Base-by-base conservation (phyloP, 1,139 yeast genomes). In the Geotrichum aggregatum region DNA sequence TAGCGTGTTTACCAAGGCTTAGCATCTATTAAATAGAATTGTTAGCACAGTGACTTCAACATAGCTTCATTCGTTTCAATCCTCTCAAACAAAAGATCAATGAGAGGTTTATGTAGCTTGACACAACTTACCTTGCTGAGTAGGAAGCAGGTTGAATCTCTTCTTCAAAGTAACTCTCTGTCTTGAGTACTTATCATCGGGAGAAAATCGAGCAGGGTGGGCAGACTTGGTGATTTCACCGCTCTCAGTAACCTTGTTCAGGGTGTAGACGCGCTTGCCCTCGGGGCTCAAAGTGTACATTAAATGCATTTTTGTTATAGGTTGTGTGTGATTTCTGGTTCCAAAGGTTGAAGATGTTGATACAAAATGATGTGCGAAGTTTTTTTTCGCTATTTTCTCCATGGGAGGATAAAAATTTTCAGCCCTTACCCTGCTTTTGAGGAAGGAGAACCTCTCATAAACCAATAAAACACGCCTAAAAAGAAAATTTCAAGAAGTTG, bases 151-250 rank as follows among this genome's bases (percentile, higher is more conserved):
- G 63, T 84, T 84, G 71, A 76, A 91, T 77, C 98, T 85, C 80
- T 88, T 92, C 83, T 94, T 94, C 69, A 94, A 80, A 51, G 98
- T 92, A 51, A 92, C 97, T 80, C 99, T 87, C 75, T 94, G 98
- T 79, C 97, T 86, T 54, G 98, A 92, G 78, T 88, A 92, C 76
- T 92, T 92, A 80, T 92, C 99, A 70, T 92, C 99, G 63, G 99
- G 99, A 47, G 98, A 92, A 72, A 92, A 92, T 73, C 99, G 83
- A 54, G 99, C 98, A 58, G 99, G 99, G 72, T 94, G 99, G 33
- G 98, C 98, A 61, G 96, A 87, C 76, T 89, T 88, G 70, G 99
- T 94, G 77, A 92, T 89, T 72, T 89, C 96, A 59, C 98, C 98
- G 10, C 76, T 74, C 58, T 78, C 89, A 50, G 95, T 83, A 63